Evolutionary conservation across 768 basidiomycete genomes (phyloP), one percentile per base, ranked within the genome.

Genomic region (Suillus paluster): DNA sequence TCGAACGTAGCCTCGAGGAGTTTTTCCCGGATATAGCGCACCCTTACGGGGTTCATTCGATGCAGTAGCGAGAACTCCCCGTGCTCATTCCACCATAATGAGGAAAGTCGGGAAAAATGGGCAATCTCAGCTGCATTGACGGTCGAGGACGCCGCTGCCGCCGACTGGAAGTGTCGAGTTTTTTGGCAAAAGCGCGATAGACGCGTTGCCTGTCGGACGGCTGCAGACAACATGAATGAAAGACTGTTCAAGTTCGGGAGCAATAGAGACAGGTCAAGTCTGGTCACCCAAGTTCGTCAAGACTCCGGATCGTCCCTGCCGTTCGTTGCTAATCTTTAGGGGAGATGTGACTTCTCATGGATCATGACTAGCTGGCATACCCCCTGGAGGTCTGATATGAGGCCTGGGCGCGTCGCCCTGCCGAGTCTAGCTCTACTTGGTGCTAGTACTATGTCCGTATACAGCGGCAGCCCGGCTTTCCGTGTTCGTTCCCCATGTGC

Each of bases 81-180:
- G 21, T 81, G 84, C 71, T 97, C 94, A 75, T 96, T 88, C 95
- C 96, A 98, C 96, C 96, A 98, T 69, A 88, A 81, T n/a, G 90
- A 87, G 2, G 94, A 93, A 5, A 97, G 86, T 30, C 84, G 81
- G 3, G 95, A 94, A 74, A 98, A 97, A 73, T 94, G 92, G 0
- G 90, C 87, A 42, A 97, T 91, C 75, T 98, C 96, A 58, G 81
- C 83, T 0, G 81, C 72, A 71, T 97, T 95, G 68, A 95, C 83
- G 42, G 63, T 73, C 8, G 73, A 61, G 21, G 62, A 38, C 4
- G 59, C 14, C 38, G 65, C 67, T 39, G 38, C 10, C 9, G 63
- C 67, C 0, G 73, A 68, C 27, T 76, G 71, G 15, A 76, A 60
- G 9, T 27, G 23, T 27, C 73, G 58, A 25, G 34, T 25, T 9